These are phyloP conservation scores for Fraxinus floribunda DNA, from an alignment of 305 asterid species.

Conservation along the genomic window DNA sequence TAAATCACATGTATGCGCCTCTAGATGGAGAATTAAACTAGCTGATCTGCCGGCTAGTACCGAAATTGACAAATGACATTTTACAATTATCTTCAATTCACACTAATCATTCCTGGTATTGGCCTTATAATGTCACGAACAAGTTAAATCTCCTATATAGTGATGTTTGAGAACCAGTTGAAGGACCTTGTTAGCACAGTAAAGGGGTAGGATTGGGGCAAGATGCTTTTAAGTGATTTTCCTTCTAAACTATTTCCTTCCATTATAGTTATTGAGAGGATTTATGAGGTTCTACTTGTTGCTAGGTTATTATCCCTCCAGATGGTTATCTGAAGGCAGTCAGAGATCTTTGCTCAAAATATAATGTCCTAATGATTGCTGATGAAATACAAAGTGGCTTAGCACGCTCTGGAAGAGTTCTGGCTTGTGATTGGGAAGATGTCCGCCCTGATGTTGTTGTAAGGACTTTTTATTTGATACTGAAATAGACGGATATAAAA, in stretches of 20 bases:
- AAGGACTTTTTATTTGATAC: constrained; percentile 32
- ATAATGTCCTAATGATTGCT: constrained; percentile 86
- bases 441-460: constrained; percentile 88
- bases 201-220: not conserved
- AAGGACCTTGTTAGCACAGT: not conserved
- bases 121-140: constrained; percentile 3
- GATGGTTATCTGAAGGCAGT: constrained; percentile 83
- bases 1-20: not conserved
- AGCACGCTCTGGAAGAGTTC: constrained; percentile 83
- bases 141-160: not conserved
- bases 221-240: constrained; percentile 2
- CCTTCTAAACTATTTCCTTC: not conserved
- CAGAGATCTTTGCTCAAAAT: constrained; percentile 83
- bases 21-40: not conserved
- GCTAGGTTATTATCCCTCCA: constrained; percentile 86
- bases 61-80: not conserved
- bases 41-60: constrained; percentile 1
- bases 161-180: not conserved
- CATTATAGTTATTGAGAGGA: constrained; percentile 3
- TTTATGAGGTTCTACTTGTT: constrained; percentile 19
- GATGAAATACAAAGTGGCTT: constrained; percentile 98
- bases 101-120: not conserved
- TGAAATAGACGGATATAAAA: not conserved
- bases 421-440: constrained; percentile 95
- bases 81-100: not conserved